phyloP scores from a whole-genome alignment of 192 early-diverging fungal genomes.

The Diversispora epigaea region DNA sequence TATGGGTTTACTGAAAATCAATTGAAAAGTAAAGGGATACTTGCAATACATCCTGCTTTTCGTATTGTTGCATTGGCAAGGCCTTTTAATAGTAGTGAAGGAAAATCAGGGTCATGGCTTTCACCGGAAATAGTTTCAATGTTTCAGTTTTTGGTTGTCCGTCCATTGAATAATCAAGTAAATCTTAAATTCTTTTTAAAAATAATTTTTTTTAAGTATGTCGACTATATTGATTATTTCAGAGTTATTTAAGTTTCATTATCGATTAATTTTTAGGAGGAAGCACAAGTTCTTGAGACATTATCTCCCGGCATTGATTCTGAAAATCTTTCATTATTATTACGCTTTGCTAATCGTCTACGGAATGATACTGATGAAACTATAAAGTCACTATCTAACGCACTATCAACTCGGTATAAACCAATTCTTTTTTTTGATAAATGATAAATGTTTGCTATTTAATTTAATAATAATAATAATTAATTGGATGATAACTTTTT shows the following conservation, averaged over 20 bases:
- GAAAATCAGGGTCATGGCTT: conserved; percentile 63
- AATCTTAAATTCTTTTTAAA: background rate
- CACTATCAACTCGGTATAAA: conserved; percentile 66
- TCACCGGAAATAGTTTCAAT: conserved; percentile 67
- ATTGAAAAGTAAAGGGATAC: conserved; percentile 49
- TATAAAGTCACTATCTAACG: conserved; percentile 54
- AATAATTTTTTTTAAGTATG: no score
- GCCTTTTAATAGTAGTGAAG: conserved; percentile 46
- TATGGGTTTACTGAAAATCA: conserved; percentile 50
- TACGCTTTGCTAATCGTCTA: conserved; percentile 61
- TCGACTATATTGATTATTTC: background rate
- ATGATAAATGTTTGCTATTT: background rate
- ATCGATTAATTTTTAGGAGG: conserved; percentile 39
- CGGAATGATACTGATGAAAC: conserved; percentile 59
- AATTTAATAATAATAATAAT: background rate
- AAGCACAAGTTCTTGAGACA: conserved; percentile 48
- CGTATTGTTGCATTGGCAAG: conserved; percentile 70
- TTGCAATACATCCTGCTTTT: conserved; percentile 70
- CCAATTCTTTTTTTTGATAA: background rate
- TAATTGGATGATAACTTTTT: background rate
- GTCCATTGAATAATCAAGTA: conserved; percentile 49
- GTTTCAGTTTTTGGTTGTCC: conserved; percentile 70
- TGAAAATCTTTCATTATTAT: conserved; percentile 42
- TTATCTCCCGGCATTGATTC: conserved; percentile 54
- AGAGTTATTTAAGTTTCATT: background rate